Conservation (phyloP, 2,329 filamentous ascomycete genomes). For the Aspergillus clavatus region DNA sequence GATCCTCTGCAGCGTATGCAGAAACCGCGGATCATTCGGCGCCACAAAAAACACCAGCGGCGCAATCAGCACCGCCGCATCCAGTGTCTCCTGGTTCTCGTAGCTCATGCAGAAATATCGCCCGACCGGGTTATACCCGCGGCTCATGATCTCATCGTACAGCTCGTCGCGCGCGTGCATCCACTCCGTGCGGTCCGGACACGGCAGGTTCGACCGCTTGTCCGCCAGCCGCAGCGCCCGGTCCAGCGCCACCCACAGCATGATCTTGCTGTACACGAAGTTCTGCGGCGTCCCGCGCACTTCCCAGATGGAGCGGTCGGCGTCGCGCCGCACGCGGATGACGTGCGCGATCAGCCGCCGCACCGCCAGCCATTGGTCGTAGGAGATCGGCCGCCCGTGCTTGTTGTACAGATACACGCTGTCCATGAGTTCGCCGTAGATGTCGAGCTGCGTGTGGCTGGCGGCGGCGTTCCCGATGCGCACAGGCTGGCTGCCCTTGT, state of each 20-base stretch:
- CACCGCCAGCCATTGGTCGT: slow-evolving; percentile 70
- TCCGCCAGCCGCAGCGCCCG: slow-evolving; percentile 68
- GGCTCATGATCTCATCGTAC: slow-evolving; percentile 72
- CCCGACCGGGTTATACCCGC: slow-evolving; percentile 66
- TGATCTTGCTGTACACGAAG: slow-evolving; percentile 76
- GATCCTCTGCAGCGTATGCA: slow-evolving; percentile 67
- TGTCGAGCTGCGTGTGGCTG: slow-evolving; percentile 72
- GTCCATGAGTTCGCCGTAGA: slow-evolving; percentile 75
- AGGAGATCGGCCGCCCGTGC: slow-evolving; percentile 69
- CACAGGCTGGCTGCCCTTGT: slow-evolving; percentile 65
- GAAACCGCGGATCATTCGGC: slow-evolving; percentile 70
- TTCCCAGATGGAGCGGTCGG: slow-evolving; percentile 82
- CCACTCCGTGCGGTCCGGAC: slow-evolving; percentile 65
- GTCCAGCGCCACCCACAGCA: slow-evolving; percentile 79
- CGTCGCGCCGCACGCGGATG: slow-evolving; percentile 60
- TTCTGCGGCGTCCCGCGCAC: slow-evolving; percentile 70
- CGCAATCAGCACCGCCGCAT: slow-evolving; percentile 70
- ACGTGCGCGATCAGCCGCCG: slow-evolving; percentile 68
- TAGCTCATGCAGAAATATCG: slow-evolving; percentile 72
- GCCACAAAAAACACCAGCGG: slow-evolving; percentile 76
- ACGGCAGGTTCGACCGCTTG: slow-evolving; percentile 66
- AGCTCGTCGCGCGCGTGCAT: slow-evolving; percentile 60
- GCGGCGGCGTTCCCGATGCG: slow-evolving; percentile 73
- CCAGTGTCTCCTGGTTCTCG: slow-evolving; percentile 63
- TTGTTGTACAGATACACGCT: slow-evolving; percentile 75